These are phyloP conservation scores for Heliamphora exappendiculata DNA, from an alignment of 148 eudicot species.

Conservation along the genomic window DNA sequence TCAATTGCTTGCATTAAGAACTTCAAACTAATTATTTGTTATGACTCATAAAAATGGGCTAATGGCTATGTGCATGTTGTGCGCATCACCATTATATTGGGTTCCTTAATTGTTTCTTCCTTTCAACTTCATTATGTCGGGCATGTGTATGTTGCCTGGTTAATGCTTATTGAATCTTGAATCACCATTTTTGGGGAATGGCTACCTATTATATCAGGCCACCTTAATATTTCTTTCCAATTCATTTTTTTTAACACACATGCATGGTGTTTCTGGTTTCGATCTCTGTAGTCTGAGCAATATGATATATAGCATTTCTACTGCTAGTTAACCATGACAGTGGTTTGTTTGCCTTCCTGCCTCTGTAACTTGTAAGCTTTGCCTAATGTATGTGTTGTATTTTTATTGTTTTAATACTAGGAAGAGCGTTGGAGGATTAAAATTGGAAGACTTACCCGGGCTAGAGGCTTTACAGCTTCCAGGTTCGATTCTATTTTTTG, in stretches of 20 bases:
- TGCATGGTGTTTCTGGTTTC: not conserved
- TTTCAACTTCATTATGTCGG: too few relatives aligned
- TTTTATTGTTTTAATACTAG: constrained; percentile 32
- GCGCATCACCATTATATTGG: too few relatives aligned
- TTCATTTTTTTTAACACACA: not conserved
- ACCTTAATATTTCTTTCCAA: not conserved
- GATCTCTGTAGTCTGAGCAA: not conserved
- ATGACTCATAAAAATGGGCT: not conserved
- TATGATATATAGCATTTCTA: not conserved
- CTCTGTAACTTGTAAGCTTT: not conserved
- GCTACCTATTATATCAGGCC: not conserved
- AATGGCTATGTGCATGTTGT: not conserved
- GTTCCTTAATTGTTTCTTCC: too few relatives aligned
- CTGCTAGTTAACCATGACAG: not conserved
- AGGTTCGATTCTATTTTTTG: constrained; percentile 36
- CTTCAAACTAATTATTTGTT: not conserved
- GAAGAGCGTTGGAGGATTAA: constrained; percentile 90
- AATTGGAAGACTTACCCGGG: constrained; percentile 90
- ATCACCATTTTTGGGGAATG: not conserved
- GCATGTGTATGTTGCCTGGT: not conserved
- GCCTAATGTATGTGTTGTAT: not conserved
- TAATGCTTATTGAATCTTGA: not conserved
- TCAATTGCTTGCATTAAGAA: not conserved
- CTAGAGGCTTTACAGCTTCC: constrained; percentile 78
- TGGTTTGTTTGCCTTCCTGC: not conserved